Base-by-base conservation (phyloP, 805 yeast species). In the Hanseniaspora lachancei region DNA sequence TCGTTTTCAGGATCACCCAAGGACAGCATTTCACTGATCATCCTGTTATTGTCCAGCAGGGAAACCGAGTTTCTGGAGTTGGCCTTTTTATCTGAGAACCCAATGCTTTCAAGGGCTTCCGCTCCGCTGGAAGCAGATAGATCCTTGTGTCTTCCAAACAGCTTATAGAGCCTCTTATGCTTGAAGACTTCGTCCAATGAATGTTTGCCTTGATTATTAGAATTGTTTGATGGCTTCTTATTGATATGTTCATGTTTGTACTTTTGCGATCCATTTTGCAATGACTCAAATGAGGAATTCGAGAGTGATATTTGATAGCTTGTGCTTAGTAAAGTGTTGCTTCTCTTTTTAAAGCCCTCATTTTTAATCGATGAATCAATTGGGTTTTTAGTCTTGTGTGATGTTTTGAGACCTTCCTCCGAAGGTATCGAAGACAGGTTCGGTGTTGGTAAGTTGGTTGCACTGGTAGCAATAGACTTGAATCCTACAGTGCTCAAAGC, bases 401-500 rank as follows among this genome's bases (percentile, higher is more conserved):
- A 32, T 12, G 44, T 15, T 5, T 13, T 1, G 5, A 8, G 3
- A 2, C 10, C 21, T 13, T 41, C 44, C 10, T 23, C 38, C 29
- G 38, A 12, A 2, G 51, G 38, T 8, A 48, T 29, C 15, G 51
- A 23, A 10, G 38, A 34, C 18, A 39, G 18, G 16, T 24, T 39
- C 6, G 40, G 53, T 18, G 29, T 24, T 49, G 34, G 18, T 9
- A 29, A 5, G n/a, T 29, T 44, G 2, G 36, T 18, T 24, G 36
- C 9, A 18, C 47, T 24, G 15, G 47, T 51, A 16, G 35, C 44
- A 23, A 65, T 64, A 2, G 67, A 64, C 47, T 63, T 67, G 39
- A 65, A 65, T 3, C 68, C 67, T 32, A 65, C 64, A 38, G 60
- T 63, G 1, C 66, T 63, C 53, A 64, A 55, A 39, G 59, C 60